A percentile compares a stretch with the other conserved stretches of the same genome.
These are phyloP conservation scores for Physcomitrellopsis africana DNA, from an alignment of 225 moss, liverwort and hornwort species.

Conservation along the genomic window DNA sequence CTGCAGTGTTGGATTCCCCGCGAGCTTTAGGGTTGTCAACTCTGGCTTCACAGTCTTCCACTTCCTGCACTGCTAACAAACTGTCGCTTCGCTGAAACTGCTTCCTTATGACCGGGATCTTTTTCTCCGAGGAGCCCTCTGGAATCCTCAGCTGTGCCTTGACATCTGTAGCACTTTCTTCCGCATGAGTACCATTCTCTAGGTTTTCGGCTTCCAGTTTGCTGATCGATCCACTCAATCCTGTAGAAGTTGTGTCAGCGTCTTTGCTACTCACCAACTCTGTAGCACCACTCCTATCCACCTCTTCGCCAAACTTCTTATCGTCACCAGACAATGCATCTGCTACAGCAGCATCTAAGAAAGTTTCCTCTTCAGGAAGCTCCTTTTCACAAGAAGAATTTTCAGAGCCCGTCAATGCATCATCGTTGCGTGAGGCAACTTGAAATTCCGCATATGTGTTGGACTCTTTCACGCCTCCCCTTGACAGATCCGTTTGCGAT, in stretches of 20 bases:
- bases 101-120: slow-evolving; percentile 27
- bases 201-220: slow-evolving; percentile 13
- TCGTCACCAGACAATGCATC: background rate
- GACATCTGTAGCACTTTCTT: background rate
- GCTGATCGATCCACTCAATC: slow-evolving; percentile 10
- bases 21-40: background rate
- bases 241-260: background rate
- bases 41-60: slow-evolving; percentile 36
- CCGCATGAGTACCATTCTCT: slow-evolving; percentile 9
- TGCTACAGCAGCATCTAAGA: background rate
- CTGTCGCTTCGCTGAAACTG: slow-evolving; percentile 50
- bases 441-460: too few species aligned
- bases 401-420: slow-evolving; percentile 24
- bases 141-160: slow-evolving; percentile 7
- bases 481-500: slow-evolving; percentile 18
- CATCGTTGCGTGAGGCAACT: too few species aligned
- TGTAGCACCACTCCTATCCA: too few species aligned
- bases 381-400: background rate
- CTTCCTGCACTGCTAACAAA: slow-evolving; percentile 48
- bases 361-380: slow-evolving; percentile 6
- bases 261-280: background rate
- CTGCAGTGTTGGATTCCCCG: background rate
- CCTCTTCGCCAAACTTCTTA: background rate
- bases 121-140: slow-evolving; percentile 18
- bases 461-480: slow-evolving; percentile 11